phyloP scores from a whole-genome alignment of 2,329 filamentous ascomycete species.

The Monilinia vaccinii-corymbosi region DNA sequence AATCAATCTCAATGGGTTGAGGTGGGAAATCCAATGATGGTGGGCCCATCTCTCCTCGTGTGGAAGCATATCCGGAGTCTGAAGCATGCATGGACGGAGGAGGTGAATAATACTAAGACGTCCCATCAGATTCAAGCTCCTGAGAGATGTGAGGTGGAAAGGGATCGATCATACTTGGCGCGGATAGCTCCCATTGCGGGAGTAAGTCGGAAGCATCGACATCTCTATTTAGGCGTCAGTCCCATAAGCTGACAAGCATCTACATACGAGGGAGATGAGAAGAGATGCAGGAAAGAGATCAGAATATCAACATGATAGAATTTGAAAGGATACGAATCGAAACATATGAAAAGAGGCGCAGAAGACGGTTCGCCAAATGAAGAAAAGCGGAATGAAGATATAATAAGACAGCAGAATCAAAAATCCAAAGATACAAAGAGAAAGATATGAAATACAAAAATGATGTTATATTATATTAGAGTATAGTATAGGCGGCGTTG shows the following conservation, averaged over 20 bases:
- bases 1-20: slow-evolving; percentile 26
- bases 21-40: slow-evolving; percentile 23
- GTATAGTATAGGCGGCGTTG: background rate
- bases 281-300: slow-evolving; percentile 12
- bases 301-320: slow-evolving; percentile 8
- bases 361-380: background rate
- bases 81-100: slow-evolving; percentile 17
- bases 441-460: too few species aligned
- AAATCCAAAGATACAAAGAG: too few species aligned
- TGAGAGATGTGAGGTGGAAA: background rate
- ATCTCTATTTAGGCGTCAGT: slow-evolving; percentile 20
- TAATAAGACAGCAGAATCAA: background rate
- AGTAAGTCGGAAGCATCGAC: slow-evolving; percentile 21
- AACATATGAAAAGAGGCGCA: slow-evolving; percentile 17
- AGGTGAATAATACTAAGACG: slow-evolving; percentile 20
- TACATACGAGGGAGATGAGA: slow-evolving; percentile 7
- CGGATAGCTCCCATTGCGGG: slow-evolving; percentile 16
- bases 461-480: too few species aligned
- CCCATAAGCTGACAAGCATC: background rate
- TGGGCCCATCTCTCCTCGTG: slow-evolving; percentile 23
- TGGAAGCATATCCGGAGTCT: slow-evolving; percentile 19
- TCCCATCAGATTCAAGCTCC: slow-evolving; percentile 18
- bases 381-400: background rate
- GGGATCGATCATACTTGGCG: slow-evolving; percentile 21
- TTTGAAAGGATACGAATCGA: too few species aligned